Base-by-base conservation (phyloP, 257 asterid genomes). In the Solanum clarkiae region DNA sequence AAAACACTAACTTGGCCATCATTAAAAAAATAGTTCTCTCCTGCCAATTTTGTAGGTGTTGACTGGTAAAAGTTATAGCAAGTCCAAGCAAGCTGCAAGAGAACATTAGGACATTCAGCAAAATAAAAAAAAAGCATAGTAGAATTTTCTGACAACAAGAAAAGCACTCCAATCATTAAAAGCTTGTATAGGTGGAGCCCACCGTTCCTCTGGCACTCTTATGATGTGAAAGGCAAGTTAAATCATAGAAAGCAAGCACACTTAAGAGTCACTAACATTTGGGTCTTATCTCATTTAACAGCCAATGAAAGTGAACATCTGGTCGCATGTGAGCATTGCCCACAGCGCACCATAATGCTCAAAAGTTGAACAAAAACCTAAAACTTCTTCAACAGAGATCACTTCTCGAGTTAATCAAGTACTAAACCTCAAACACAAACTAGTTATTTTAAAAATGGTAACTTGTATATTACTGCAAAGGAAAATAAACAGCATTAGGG, bases 21-120 rank as follows among this genome's bases (percentile, higher is more conserved):
- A 86, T 91, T 86, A 85, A 97, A 97, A 85, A 93, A 93, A 87
- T 97, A 97, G 90, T 97, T 97, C 90, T 97, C 99, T 82, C 99
- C 99, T 54, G 99, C 99, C 92, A 97, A 91, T 90, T 97, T 97
- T 47, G 99, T 97, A 47, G 99, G 98, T 47, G 99, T 97, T 65
- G 95, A 93, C 91, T 94, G 95, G 90, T 97, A 97, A 91, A 97
- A 97, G 87, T 97, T 97, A 91, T 97, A 97, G 90, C 99, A 97
- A 84, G 99, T 97, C 99, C 99, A 95, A 56, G 99, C 99, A 85
- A 97, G 93, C 99, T 97, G 94, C 91, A 87, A 13, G 86, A 56
- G 90, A 80, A 75, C 66, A 80, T 84, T 86, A 85, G 84, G 84
- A 84, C 29, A 79, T 29, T 79, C 83, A 53, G 83, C 65, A 14